Evolutionary conservation across 2,329 filamentous ascomycete species (phyloP), one percentile per base, ranked within the genome.

Genomic region (Keithomyces neogunnii): DNA sequence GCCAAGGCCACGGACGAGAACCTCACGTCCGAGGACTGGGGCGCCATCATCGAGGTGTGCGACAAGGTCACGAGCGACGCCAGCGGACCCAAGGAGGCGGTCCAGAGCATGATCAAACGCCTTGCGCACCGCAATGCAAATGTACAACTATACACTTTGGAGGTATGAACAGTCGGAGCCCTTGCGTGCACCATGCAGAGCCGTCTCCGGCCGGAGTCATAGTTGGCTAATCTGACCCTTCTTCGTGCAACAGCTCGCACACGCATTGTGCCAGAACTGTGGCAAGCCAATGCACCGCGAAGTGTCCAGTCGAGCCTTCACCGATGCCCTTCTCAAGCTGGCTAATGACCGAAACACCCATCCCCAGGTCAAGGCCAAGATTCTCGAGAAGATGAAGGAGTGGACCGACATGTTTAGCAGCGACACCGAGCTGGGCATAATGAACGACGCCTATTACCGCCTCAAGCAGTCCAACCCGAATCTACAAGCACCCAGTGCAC

Each of bases 261-360:
- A 96, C 70, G 87, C 91, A 26, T 79, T 96, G 50, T 90, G 88
- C 58, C 89, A 96, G 66, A 96, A 96, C 71, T 96, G 91, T 66
- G 91, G 89, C 48, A 80, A 86, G 54, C 78, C 81, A 57, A 87
- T 96, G 70, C 90, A 96, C 72, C 86, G 88, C 68, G 91, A 96
- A 71, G 76, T 96, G 53, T 87, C 91, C 32, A 93, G 88, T 59
- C 85, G 90, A 62, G 91, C 89, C 66, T 96, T 96, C 67, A 99
- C 93, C 58, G 93, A 99, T 66, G 89, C 92, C 53, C 76, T 99
- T 46, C 77, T 97, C 56, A 85, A 93, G 64, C 80, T 99, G 53
- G 91, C 93, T 57, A 89, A 85, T 72, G 93, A 99, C 69, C 82
- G 91, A 71, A 99, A 95, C 68, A 96, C 92, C 49, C 93, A 97